These are phyloP conservation scores for Fusarium lateritium DNA, from an alignment of 2,329 filamentous ascomycete species.

Conservation along the genomic window DNA sequence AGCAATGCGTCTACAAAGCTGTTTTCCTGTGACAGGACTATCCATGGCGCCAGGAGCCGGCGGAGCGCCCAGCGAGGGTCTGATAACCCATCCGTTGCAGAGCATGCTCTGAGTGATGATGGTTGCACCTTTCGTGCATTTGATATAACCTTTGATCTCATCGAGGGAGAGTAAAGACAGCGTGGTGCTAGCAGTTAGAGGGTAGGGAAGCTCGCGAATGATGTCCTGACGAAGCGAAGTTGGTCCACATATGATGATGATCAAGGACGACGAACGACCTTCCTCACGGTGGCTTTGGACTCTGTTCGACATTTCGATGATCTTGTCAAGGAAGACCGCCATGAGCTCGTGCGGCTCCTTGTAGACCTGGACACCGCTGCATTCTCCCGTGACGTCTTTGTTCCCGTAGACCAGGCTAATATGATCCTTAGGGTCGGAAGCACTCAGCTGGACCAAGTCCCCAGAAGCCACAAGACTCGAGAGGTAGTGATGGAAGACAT, in stretches of 20 bases:
- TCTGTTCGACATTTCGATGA: conserved; percentile 1
- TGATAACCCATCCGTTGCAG: conserved; percentile 13
- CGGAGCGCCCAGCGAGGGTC: not conserved
- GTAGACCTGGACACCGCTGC: not conserved
- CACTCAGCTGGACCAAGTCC: conserved; percentile 4
- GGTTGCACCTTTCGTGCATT: not conserved
- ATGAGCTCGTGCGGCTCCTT: not conserved
- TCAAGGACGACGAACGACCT: not conserved
- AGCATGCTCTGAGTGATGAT: conserved; percentile 10
- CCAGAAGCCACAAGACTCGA: not conserved
- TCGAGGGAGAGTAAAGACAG: not conserved
- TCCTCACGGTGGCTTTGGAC: not conserved
- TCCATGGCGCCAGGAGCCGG: not conserved
- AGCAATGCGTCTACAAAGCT: not conserved
- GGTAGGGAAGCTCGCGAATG: conserved; percentile 8
- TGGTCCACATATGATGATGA: conserved; percentile 15
- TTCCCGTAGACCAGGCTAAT: not conserved
- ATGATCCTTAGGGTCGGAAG: conserved; percentile 4
- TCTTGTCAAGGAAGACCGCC: not conserved
- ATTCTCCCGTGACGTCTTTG: not conserved
- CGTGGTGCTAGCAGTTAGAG: not conserved
- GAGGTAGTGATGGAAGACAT: not conserved
- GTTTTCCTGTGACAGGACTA: not conserved
- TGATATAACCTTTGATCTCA: conserved; percentile 1
- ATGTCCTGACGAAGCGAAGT: conserved; percentile 14